phyloP scores from a whole-genome alignment of 2,329 filamentous ascomycete genomes.

The Rhexocercosporidium sp. region DNA sequence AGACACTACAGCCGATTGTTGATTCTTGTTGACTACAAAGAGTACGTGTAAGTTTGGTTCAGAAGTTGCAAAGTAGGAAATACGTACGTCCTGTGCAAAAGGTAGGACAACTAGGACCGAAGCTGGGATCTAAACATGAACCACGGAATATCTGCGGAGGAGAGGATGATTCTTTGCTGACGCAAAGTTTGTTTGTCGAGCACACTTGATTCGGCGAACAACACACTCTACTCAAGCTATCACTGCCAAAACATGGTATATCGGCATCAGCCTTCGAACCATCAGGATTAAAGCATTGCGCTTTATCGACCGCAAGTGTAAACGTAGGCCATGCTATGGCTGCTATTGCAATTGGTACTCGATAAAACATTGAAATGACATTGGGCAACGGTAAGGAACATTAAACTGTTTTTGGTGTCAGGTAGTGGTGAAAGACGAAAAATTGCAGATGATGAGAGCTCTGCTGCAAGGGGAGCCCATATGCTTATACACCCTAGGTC shows the following conservation, averaged over 20 bases:
- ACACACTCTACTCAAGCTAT: conserved; percentile 23
- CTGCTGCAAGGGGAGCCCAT: not conserved
- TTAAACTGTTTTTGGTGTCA: not conserved
- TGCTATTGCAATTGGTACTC: conserved; percentile 12
- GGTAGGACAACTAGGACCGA: conserved; percentile 25
- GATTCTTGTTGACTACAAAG: conserved; percentile 17
- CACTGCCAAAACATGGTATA: conserved; percentile 24
- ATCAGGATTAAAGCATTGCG: conserved; percentile 24
- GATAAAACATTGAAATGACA: conserved; percentile 22
- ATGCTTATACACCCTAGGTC: not conserved
- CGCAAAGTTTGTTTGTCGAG: conserved; percentile 29
- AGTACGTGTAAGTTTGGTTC: not conserved
- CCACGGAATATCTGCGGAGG: conserved; percentile 20
- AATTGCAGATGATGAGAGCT: not conserved
- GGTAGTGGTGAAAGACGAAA: not conserved
- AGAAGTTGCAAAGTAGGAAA: not conserved
- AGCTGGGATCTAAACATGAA: conserved; percentile 25
- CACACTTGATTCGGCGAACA: conserved; percentile 26
- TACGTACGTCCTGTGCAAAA: conserved; percentile 28
- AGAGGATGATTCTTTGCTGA: conserved; percentile 17
- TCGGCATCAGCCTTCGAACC: conserved; percentile 19
- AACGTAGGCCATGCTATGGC: conserved; percentile 17
- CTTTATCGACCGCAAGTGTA: not conserved
- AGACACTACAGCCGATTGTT: conserved; percentile 19
- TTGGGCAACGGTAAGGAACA: not conserved